Evolutionary conservation across 768 basidiomycete genomes (phyloP).

Genomic region (Strobilomyces echinocephalus): DNA sequence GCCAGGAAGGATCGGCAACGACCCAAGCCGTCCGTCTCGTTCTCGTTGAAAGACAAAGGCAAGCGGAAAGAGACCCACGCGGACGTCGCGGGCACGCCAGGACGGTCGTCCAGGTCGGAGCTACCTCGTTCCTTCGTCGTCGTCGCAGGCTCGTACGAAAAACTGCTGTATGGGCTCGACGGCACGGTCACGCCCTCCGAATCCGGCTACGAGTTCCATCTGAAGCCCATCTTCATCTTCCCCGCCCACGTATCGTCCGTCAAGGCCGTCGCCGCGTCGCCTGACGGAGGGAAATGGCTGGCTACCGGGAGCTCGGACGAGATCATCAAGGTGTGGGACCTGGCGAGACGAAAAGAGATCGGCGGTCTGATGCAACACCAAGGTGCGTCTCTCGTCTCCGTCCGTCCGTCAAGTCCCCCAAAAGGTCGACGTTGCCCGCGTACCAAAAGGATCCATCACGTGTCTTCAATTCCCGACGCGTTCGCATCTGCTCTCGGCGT

Average conservation of each 20-base stretch:
- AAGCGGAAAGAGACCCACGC: slow-evolving; percentile 15
- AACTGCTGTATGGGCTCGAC: slow-evolving; percentile 86
- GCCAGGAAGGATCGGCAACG: slow-evolving; percentile 6
- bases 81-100: background rate
- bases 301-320: slow-evolving; percentile 96
- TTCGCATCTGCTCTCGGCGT: slow-evolving; percentile 86
- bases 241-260: slow-evolving; percentile 94
- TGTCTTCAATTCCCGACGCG: slow-evolving; percentile 80
- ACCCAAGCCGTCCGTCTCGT: slow-evolving; percentile 1
- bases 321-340: slow-evolving; percentile 95
- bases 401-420: background rate
- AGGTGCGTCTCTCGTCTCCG: slow-evolving; percentile 48
- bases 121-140: slow-evolving; percentile 73
- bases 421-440: background rate
- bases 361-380: slow-evolving; percentile 94
- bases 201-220: slow-evolving; percentile 31
- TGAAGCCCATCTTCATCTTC: slow-evolving; percentile 91
- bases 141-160: slow-evolving; percentile 93
- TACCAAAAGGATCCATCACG: slow-evolving; percentile 85
- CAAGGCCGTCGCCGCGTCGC: slow-evolving; percentile 84
- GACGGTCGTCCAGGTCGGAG: slow-evolving; percentile 4
- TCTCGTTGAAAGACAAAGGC: slow-evolving; percentile 30
- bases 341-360: slow-evolving; percentile 86
- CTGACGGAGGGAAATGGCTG: slow-evolving; percentile 90
- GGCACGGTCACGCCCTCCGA: slow-evolving; percentile 44